Base-by-base conservation (phyloP, 306 rosid genomes). In the Rosa persica region DNA sequence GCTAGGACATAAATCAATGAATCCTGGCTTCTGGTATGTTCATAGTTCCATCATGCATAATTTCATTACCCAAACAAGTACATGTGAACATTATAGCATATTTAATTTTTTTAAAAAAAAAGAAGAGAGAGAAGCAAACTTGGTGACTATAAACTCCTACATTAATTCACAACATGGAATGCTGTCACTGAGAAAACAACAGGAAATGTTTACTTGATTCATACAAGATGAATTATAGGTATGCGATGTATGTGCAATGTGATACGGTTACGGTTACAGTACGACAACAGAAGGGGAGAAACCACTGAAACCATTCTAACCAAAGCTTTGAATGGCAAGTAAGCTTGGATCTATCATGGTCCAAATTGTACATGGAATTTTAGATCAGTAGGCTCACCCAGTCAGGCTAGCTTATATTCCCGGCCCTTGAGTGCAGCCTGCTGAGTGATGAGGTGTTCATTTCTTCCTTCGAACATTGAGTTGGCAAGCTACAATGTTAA, bases 401-500 rank as follows among this genome's bases (percentile, higher is more conserved):
- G 66, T 60, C 66, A 23, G 38, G 17, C 17, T 8, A 8, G 8
- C 0, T 5, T 23, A 10, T 27, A 5, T 61, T 27, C 27, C 40
- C 20, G 9, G 67, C 36, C 20, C 40, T 61, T 13, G 19, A 61
- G 9, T 5, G 67, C 67, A 27, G 65, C 65, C 65, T 30, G 36
- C 2, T 30, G 36, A 30, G 36, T 58, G 34, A 58, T 19, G 22
- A 52, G 58, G 10, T 52, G 7, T 52, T 17, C 9, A 19, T 55
- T n/a, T n/a, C 62, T 23, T 55, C 30, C 25, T 54, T 54, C 27
- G 7, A 54, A 40, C 36, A 15, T 22, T 6, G 4, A 70, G 74
- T 47, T 47, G 11, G 34, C 74, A 70, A 70, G 74, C 54, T 70
- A 4, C 39, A 38, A 46, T 70, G 13, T 70, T 38, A n/a, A 55